Evolutionary conservation across 352 stramenopile genomes (phyloP).

Genomic region (Phytophthora syringae): DNA sequence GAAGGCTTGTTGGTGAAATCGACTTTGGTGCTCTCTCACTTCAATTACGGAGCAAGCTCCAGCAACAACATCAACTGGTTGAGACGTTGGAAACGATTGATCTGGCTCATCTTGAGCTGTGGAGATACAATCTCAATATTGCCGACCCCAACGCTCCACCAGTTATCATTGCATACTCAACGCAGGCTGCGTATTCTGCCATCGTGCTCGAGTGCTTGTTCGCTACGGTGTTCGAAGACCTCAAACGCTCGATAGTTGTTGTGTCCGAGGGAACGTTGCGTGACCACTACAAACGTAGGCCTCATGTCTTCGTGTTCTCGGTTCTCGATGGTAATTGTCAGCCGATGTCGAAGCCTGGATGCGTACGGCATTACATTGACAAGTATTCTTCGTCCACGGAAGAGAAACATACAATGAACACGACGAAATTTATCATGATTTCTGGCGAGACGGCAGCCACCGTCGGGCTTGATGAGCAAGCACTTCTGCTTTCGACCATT

Average conservation of each 20-base stretch:
- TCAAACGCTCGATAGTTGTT: conserved; percentile 36
- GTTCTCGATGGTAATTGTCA: conserved; percentile 24
- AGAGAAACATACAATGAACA: background rate
- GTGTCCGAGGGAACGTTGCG: conserved; percentile 25
- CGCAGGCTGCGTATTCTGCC: background rate
- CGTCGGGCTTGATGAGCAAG: conserved; percentile 34
- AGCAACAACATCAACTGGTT: background rate
- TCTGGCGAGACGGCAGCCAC: conserved; percentile 33
- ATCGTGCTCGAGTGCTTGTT: conserved; percentile 49
- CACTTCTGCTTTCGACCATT: conserved; percentile 40
- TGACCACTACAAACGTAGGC: conserved; percentile 4
- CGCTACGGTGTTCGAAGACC: conserved; percentile 18
- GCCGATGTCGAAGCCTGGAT: conserved; percentile 7
- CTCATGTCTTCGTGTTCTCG: conserved; percentile 56
- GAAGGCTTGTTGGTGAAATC: background rate
- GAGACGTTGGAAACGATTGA: background rate
- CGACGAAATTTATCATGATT: conserved; percentile 37
- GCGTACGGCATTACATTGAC: conserved; percentile 4
- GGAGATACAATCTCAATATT: conserved; percentile 39
- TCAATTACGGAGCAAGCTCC: conserved; percentile 13
- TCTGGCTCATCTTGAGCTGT: conserved; percentile 28
- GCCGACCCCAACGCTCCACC: conserved; percentile 15
- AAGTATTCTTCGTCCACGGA: background rate
- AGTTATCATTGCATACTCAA: conserved; percentile 33
- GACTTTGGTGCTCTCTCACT: background rate